These are phyloP conservation scores for Phanerochaete carnosa DNA, from an alignment of 768 basidiomycete genomes.

Conservation along the genomic window DNA sequence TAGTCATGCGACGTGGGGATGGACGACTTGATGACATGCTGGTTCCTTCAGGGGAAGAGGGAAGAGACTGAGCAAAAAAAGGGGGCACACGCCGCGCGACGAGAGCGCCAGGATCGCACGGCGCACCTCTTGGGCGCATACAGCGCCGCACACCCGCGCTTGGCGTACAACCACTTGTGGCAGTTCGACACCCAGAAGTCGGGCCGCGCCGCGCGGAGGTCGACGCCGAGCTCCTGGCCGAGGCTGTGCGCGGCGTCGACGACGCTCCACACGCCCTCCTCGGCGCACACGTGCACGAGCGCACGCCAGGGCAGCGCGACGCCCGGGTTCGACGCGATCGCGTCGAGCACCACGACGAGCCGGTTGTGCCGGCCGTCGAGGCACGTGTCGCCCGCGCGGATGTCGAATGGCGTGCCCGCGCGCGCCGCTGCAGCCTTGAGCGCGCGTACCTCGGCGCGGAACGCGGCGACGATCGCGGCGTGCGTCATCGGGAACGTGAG, in stretches of 20 bases:
- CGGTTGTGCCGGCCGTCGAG: conserved; percentile 31
- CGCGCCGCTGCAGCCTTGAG: conserved; percentile 19
- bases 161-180: conserved; percentile 81
- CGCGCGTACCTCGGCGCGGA: conserved; percentile 35
- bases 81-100: too few species aligned
- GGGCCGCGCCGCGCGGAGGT: conserved; percentile 51
- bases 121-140: conserved; percentile 67
- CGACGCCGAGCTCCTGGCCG: conserved; percentile 61
- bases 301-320: conserved; percentile 67
- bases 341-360: conserved; percentile 68
- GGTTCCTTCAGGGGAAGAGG: conserved; percentile 45
- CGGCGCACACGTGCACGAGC: conserved; percentile 59
- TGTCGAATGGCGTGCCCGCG: conserved; percentile 12
- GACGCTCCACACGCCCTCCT: conserved; percentile 62
- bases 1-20: conserved; percentile 57
- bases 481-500: conserved; percentile 52
- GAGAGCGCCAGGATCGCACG: neutral
- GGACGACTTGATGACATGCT: conserved; percentile 55
- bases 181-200: conserved; percentile 87
- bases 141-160: conserved; percentile 64
- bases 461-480: conserved; percentile 49
- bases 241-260: conserved; percentile 81
- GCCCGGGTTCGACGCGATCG: conserved; percentile 61
- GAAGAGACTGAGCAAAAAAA: neutral
- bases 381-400: conserved; percentile 7